These are phyloP conservation scores for Luzula sylvatica DNA, from an alignment of 176 grass and related monocot species.

Conservation along the genomic window DNA sequence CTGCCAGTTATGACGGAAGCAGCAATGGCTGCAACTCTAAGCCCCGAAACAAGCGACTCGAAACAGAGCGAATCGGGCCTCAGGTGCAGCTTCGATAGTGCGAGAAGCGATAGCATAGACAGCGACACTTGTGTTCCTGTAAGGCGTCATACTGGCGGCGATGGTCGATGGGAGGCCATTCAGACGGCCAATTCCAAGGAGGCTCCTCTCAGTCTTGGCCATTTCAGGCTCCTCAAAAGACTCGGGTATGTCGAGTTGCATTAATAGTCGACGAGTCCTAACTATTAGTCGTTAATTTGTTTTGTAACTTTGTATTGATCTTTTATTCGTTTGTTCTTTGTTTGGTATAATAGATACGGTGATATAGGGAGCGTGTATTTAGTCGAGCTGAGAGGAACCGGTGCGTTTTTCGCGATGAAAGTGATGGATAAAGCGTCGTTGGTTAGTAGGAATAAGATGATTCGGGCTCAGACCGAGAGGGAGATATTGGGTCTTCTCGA, in stretches of 20 bases:
- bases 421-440: constrained; percentile 86
- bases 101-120: constrained; percentile 14
- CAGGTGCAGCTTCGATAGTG: neutral
- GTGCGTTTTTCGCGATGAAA: constrained; percentile 81
- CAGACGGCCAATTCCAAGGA: constrained; percentile 37
- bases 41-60: neutral
- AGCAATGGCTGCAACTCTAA: constrained; percentile 18
- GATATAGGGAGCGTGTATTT: constrained; percentile 98
- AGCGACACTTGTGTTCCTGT: constrained; percentile 6
- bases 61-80: constrained; percentile 6
- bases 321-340: constrained; percentile 1
- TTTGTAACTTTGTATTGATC: neutral
- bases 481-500: constrained; percentile 75
- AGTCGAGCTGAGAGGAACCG: constrained; percentile 54
- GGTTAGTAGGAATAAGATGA: constrained; percentile 63
- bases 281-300: too few species aligned
- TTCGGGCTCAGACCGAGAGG: constrained; percentile 67
- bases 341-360: constrained; percentile 28
- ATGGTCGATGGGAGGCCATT: constrained; percentile 67
- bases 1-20: neutral
- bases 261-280: too few species aligned
- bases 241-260: constrained; percentile 32
- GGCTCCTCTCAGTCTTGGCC: constrained; percentile 58
- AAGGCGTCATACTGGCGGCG: constrained; percentile 59
- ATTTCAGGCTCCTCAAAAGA: constrained; percentile 66